phyloP scores from a whole-genome alignment of 371 early-diverging fungal species.

The Saksenaea oblongispora region DNA sequence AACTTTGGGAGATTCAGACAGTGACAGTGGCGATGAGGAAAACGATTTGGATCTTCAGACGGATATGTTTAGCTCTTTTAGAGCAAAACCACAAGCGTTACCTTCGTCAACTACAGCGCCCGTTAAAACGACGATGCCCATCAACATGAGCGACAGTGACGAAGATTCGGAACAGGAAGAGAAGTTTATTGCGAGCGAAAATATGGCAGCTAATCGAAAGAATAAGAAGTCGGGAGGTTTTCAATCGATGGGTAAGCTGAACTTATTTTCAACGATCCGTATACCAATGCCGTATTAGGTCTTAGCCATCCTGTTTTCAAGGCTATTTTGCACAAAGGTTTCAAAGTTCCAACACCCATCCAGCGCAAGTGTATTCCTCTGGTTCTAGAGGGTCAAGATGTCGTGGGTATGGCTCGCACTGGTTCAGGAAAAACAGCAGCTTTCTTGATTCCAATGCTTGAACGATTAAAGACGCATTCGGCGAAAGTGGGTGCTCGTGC shows the following conservation, averaged over 20 bases:
- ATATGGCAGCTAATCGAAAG: conserved; percentile 76
- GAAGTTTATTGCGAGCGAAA: conserved; percentile 53
- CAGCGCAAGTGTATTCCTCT: conserved; percentile 96
- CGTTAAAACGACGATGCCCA: conserved; percentile 15
- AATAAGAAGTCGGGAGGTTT: conserved; percentile 95
- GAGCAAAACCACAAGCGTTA: conserved; percentile 8
- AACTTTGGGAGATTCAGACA: background rate
- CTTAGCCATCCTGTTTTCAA: conserved; percentile 79
- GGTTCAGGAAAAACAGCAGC: conserved; percentile 99
- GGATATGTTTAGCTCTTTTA: conserved; percentile 44
- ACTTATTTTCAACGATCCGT: background rate
- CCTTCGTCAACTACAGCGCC: conserved; percentile 8
- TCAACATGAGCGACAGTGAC: conserved; percentile 29
- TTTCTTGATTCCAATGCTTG: conserved; percentile 94
- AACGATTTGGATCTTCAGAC: conserved; percentile 33
- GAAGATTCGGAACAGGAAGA: conserved; percentile 45
- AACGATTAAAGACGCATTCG: conserved; percentile 85
- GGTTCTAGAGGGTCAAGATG: conserved; percentile 88
- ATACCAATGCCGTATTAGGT: conserved; percentile 37
- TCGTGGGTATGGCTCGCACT: conserved; percentile 98
- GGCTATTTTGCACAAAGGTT: conserved; percentile 89
- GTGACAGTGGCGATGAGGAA: conserved; percentile 8
- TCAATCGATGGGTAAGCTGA: conserved; percentile 88
- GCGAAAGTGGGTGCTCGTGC: conserved; percentile 89
- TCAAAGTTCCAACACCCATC: conserved; percentile 98